Percentiles rank a stretch among this genome's conserved stretches.
These are phyloP conservation scores for Bacterosira constricta DNA, from an alignment of 108 stramenopile species.

Conservation along the genomic window DNA sequence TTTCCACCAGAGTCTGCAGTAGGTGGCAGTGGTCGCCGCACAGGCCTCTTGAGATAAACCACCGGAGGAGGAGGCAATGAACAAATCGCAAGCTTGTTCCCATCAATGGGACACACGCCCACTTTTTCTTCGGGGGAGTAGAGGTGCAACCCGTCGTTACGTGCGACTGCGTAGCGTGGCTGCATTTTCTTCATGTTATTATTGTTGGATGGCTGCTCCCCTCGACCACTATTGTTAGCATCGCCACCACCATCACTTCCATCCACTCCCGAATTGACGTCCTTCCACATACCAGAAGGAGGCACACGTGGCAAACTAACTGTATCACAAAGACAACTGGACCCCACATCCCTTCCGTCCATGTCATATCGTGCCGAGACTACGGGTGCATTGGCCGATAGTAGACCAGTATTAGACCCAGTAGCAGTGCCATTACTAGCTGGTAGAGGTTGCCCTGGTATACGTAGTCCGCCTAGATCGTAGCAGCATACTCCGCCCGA, in stretches of 20 bases:
- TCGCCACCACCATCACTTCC: constrained; percentile 1
- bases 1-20: neutral
- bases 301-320: constrained; percentile 28
- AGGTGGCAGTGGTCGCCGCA: constrained; percentile 12
- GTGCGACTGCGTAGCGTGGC: constrained; percentile 54
- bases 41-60: constrained; percentile 21
- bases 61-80: constrained; percentile 63
- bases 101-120: constrained; percentile 82
- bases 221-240: neutral
- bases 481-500: constrained; percentile 76
- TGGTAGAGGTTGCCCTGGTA: constrained; percentile 36
- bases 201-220: neutral
- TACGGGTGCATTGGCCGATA: constrained; percentile 41
- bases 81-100: constrained; percentile 71
- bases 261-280: neutral
- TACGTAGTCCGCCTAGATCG: constrained; percentile 67
- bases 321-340: constrained; percentile 62
- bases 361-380: constrained; percentile 77
- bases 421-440: constrained; percentile 21
- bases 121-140: constrained; percentile 76
- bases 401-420: neutral
- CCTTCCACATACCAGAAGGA: neutral
- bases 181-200: constrained; percentile 10
- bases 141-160: constrained; percentile 78
- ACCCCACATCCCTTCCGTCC: constrained; percentile 68